Percentiles rank a stretch among this genome's conserved stretches.
phyloP scores from a whole-genome alignment of 2,329 filamentous ascomycete species.

The Paraphoma sp. region DNA sequence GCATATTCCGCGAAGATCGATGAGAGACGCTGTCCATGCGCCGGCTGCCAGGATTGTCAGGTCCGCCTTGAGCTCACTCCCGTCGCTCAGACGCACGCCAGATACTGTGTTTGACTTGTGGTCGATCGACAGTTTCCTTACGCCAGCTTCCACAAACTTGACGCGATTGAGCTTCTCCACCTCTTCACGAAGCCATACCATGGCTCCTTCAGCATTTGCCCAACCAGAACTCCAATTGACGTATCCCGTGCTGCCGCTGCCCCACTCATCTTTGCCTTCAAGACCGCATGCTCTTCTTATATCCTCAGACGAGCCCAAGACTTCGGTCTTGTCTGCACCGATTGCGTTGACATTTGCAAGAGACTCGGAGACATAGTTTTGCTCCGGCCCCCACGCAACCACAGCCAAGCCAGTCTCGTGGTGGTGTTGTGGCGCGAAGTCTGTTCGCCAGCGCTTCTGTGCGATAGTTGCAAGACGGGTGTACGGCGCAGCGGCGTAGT shows the following conservation, averaged over 20 bases:
- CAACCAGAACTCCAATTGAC: conserved; percentile 78
- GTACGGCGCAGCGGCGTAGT: conserved; percentile 85
- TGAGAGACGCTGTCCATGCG: conserved; percentile 80
- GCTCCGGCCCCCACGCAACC: conserved; percentile 60
- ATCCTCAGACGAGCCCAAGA: conserved; percentile 46
- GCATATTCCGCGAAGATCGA: conserved; percentile 78
- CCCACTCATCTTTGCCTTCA: conserved; percentile 47
- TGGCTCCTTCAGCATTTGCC: conserved; percentile 76
- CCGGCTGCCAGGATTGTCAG: conserved; percentile 83
- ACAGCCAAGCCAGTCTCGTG: conserved; percentile 73
- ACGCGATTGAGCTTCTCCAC: conserved; percentile 63
- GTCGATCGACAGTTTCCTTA: conserved; percentile 51
- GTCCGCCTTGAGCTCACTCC: conserved; percentile 65
- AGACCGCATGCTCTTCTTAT: conserved; percentile 50
- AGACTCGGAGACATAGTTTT: conserved; percentile 49
- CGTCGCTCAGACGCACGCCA: conserved; percentile 65
- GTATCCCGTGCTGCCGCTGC: conserved; percentile 69
- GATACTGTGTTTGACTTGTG: conserved; percentile 50
- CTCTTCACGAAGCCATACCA: conserved; percentile 67
- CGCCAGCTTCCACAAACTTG: conserved; percentile 58
- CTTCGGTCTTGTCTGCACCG: conserved; percentile 49
- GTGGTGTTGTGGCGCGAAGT: conserved; percentile 71
- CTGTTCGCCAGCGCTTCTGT: conserved; percentile 71
- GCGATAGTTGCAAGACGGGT: conserved; percentile 74
- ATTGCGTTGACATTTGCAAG: conserved; percentile 44